A percentile compares a stretch with the other conserved stretches of the same genome.
phyloP scores from a whole-genome alignment of 2,329 filamentous ascomycete species.

The Chrysosporium keratinophilum region DNA sequence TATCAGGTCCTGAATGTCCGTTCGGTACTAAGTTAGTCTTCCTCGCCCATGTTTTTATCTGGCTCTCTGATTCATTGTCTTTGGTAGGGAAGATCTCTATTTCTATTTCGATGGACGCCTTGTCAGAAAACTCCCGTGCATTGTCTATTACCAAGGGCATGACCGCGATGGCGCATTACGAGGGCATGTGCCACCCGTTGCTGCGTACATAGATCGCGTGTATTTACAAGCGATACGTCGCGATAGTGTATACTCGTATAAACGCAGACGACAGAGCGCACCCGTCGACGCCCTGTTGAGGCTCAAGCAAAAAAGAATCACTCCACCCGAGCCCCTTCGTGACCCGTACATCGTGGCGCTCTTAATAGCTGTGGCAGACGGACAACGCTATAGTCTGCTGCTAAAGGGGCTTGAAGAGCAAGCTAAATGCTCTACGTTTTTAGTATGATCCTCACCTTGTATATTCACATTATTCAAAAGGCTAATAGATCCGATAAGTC shows the following conservation, averaged over 20 bases:
- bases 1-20: not conserved
- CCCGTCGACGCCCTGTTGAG: not conserved
- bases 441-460: not conserved
- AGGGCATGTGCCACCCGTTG: not conserved
- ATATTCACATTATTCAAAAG: not conserved
- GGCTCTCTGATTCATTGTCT: not conserved
- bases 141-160: not conserved
- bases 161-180: not conserved
- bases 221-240: not conserved
- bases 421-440: not conserved
- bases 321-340: not conserved
- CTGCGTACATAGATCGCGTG: not conserved
- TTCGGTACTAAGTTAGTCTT: not conserved
- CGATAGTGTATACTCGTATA: not conserved
- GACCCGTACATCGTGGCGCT: slow-evolving; percentile 11
- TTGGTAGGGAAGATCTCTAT: not conserved
- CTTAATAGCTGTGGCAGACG: slow-evolving; percentile 2
- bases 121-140: slow-evolving; percentile 1
- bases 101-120: slow-evolving; percentile 3
- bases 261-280: not conserved
- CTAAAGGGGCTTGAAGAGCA: not conserved
- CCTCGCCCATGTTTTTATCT: not conserved
- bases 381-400: not conserved
- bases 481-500: not conserved
- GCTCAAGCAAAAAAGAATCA: slow-evolving; percentile 1